Evolutionary conservation across 371 early-diverging fungal genomes (phyloP), one percentile per base, ranked within the genome.

Genomic region (Syncephalastrum contaminatum): DNA sequence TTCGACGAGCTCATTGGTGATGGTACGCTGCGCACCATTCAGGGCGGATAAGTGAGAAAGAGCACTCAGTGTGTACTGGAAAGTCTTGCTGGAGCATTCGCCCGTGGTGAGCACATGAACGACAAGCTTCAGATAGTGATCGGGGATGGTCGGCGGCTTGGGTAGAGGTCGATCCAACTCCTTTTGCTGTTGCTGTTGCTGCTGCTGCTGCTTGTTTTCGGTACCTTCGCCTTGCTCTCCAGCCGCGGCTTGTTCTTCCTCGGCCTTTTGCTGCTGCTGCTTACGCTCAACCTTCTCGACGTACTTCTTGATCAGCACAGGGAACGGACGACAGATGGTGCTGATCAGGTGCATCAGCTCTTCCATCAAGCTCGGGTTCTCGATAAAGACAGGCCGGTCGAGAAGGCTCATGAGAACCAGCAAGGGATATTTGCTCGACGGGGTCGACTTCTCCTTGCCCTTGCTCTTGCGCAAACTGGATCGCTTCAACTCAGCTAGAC

Each of bases 1-100:
- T 10, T 61, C 70, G 18, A 86, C 70, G 3, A 97, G 71, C 76
- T 94, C 94, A 15, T 81, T 71, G 0, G 89, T 87, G 54, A 98
- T 89, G 2, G 89, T 80, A 4, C 84, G 81, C 25, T 85, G 78
- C 14, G 94, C 88, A 14, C 88, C 88, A 10, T 84, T 73, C 46
- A 92, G 62, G 4, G 84, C 71, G 2, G 93, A 88, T 15, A 98
- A 73, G 50, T 93, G 88, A 54, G 96, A 96, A 36, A 98, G 89
- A 15, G 93, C 89, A 30, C 87, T 81, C 14, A 97, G 72, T 0
- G 94, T 93, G 67, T 87, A 90, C 71, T 94, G 94, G 88, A 97
- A 97, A 0, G 96, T 96, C 57, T 89, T 91, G 63, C 88, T 90
- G 8, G 96, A 89, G 64, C 96, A 95, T 63, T 94, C 95, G 15